Conservation (phyloP, 225 moss, liverwort and hornwort species). For the Bryum argenteum region DNA sequence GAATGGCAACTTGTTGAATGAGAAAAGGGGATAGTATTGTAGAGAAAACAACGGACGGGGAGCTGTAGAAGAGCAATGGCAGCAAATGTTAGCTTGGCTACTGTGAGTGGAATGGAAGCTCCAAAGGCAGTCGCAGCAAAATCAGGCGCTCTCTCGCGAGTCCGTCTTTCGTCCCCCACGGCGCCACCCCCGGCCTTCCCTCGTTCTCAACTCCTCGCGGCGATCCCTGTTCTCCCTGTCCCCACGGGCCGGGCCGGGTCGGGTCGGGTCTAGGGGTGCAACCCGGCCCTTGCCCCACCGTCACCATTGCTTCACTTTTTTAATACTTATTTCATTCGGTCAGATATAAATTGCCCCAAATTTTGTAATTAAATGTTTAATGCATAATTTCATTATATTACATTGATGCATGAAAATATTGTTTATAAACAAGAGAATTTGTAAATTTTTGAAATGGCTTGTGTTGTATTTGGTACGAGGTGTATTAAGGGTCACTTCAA, state of each 20-base stretch:
- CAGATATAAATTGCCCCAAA: too few relatives aligned
- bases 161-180: not conserved
- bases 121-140: slow-evolving; percentile 16
- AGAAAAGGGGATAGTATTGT: slow-evolving; percentile 15
- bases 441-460: too few relatives aligned
- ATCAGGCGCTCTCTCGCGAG: slow-evolving; percentile 22
- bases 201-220: slow-evolving; percentile 14
- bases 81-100: too few relatives aligned
- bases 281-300: slow-evolving; percentile 19
- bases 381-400: too few relatives aligned
- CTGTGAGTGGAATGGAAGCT: too few relatives aligned
- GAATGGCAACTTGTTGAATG: not conserved
- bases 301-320: slow-evolving; percentile 14
- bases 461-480: too few relatives aligned
- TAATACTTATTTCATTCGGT: too few relatives aligned
- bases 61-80: not conserved
- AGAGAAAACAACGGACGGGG: slow-evolving; percentile 19
- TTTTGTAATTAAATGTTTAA: too few relatives aligned
- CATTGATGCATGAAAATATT: too few relatives aligned
- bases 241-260: not conserved
- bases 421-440: too few relatives aligned
- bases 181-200: slow-evolving; percentile 16
- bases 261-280: too few relatives aligned
- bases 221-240: not conserved
- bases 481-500: too few relatives aligned